Percentiles rank a stretch among this genome's conserved stretches.
Evolutionary conservation across 192 early-diverging fungal genomes (phyloP).

Genomic region (Diversispora eburnea): DNA sequence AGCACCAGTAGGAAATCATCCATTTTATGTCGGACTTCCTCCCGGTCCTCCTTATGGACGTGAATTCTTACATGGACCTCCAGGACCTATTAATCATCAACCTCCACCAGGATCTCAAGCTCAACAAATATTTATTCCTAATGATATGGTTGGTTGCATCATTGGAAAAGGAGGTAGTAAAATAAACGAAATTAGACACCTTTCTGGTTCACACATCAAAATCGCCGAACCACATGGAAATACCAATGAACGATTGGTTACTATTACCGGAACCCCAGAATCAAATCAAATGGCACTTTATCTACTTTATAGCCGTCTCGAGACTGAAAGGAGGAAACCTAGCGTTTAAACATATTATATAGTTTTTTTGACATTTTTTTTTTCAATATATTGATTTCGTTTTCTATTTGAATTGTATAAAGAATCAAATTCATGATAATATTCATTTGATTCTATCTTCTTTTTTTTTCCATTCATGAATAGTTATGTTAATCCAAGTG

Average conservation of each 20-base stretch:
- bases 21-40: conserved; percentile 34
- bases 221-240: conserved; percentile 73
- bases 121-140: conserved; percentile 63
- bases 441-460: too few relatives aligned
- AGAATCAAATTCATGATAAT: too few relatives aligned
- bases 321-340: conserved; percentile 65
- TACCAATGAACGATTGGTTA: conserved; percentile 77
- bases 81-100: conserved; percentile 27
- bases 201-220: conserved; percentile 81
- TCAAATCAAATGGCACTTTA: conserved; percentile 90
- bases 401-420: too few relatives aligned
- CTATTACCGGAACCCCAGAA: conserved; percentile 84
- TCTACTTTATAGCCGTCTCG: conserved; percentile 83
- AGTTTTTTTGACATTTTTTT: neutral
- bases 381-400: neutral
- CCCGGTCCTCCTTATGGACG: conserved; percentile 42
- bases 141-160: conserved; percentile 80
- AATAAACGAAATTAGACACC: conserved; percentile 76
- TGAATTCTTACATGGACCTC: conserved; percentile 39
- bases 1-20: conserved; percentile 20
- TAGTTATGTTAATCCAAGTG: too few relatives aligned
- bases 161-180: conserved; percentile 90
- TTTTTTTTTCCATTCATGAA: too few relatives aligned
- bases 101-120: conserved; percentile 43
- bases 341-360: conserved; percentile 18